phyloP scores from a whole-genome alignment of 2,329 filamentous ascomycete species.

The Cercospora sp. region DNA sequence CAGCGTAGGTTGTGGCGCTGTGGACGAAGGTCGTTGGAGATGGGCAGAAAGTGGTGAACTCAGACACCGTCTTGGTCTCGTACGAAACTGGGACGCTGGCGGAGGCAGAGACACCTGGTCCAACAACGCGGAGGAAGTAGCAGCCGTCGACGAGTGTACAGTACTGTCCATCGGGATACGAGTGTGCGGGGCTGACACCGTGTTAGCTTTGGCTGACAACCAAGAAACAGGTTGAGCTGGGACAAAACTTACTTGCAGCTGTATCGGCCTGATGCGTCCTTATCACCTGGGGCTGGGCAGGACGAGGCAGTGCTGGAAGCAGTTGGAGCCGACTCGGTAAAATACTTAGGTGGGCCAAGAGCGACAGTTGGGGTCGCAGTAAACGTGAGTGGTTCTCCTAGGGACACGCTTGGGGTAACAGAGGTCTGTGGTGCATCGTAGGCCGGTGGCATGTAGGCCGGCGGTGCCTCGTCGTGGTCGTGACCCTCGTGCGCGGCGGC shows the following conservation, averaged over 20 bases:
- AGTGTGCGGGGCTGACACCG: slow-evolving; percentile 10
- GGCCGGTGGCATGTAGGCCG: neutral
- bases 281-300: slow-evolving; percentile 9
- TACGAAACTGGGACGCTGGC: neutral
- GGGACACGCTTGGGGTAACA: neutral
- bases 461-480: neutral
- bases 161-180: slow-evolving; percentile 24
- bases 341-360: neutral
- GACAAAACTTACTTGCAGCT: slow-evolving; percentile 13
- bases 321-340: neutral
- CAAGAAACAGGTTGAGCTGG: neutral
- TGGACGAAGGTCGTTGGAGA: slow-evolving; percentile 63
- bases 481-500: neutral
- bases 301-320: neutral
- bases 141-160: slow-evolving; percentile 24
- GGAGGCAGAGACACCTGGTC: slow-evolving; percentile 8
- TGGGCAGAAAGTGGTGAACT: slow-evolving; percentile 71
- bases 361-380: neutral
- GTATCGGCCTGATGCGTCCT: slow-evolving; percentile 8
- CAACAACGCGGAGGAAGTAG: slow-evolving; percentile 12
- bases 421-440: neutral
- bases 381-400: neutral
- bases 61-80: slow-evolving; percentile 64
- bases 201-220: neutral
- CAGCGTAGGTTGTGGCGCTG: slow-evolving; percentile 66